phyloP scores from a whole-genome alignment of 2,329 filamentous ascomycete genomes.

The Trichoderma endophyticum region DNA sequence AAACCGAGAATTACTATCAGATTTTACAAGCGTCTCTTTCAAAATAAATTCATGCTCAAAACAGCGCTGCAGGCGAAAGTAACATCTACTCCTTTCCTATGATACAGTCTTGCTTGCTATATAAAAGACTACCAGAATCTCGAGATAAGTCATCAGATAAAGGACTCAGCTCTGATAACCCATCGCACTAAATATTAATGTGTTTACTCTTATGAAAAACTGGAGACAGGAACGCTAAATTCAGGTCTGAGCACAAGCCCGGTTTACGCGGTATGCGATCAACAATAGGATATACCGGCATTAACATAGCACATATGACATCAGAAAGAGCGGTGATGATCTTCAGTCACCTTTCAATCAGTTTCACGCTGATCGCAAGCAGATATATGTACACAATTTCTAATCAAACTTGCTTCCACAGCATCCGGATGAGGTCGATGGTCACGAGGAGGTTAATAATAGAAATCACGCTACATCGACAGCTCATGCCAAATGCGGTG shows the following conservation, averaged over 20 bases:
- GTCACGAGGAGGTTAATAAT: slow-evolving; percentile 8
- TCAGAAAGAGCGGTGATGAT: background rate
- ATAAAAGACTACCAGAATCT: background rate
- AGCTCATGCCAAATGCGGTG: background rate
- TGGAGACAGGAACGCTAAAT: background rate
- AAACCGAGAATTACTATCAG: background rate
- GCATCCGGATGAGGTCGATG: background rate
- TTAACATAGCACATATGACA: background rate
- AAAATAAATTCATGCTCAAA: no score
- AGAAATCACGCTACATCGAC: background rate
- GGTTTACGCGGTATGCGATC: background rate
- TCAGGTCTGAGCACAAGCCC: background rate
- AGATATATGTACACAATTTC: background rate
- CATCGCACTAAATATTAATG: background rate
- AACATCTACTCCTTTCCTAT: background rate
- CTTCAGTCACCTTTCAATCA: background rate
- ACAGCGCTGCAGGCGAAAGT: background rate
- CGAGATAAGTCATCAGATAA: no score
- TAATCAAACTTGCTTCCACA: background rate
- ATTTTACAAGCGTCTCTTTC: background rate
- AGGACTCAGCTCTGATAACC: background rate
- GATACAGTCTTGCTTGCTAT: background rate
- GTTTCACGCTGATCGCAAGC: background rate
- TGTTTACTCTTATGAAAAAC: background rate
- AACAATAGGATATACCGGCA: background rate